Conservation (phyloP, 441 rosid species). For the Gossypium gossypioides region DNA sequence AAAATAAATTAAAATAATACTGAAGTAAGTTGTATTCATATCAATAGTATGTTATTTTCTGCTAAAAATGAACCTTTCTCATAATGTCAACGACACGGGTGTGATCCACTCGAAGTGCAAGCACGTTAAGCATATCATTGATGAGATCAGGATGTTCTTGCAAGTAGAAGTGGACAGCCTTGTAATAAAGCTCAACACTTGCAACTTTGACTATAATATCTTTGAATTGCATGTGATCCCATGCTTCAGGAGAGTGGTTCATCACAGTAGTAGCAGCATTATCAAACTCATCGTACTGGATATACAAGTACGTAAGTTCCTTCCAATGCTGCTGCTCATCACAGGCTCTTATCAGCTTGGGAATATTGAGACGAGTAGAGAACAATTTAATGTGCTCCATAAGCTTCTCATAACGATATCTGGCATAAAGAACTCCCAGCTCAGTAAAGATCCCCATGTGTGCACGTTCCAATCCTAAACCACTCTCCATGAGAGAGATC, state of each 20-base stretch:
- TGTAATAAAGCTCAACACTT: slow-evolving; percentile 88
- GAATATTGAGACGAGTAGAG: slow-evolving; percentile 95
- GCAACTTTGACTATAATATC: slow-evolving; percentile 90
- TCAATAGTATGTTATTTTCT: not conserved
- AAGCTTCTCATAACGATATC: slow-evolving; percentile 92
- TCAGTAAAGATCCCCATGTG: slow-evolving; percentile 99
- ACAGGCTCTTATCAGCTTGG: slow-evolving; percentile 94
- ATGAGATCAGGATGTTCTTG: slow-evolving; percentile 97
- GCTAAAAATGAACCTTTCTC: slow-evolving; percentile 62
- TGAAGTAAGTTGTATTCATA: not conserved
- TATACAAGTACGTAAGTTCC: slow-evolving; percentile 83
- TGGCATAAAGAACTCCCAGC: slow-evolving; percentile 94
- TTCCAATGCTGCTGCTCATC: slow-evolving; percentile 98
- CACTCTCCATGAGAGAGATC: slow-evolving; percentile 98
- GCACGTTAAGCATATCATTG: slow-evolving; percentile 86
- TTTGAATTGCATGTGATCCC: slow-evolving; percentile 99
- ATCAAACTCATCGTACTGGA: slow-evolving; percentile 90
- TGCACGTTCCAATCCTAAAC: slow-evolving; percentile 93
- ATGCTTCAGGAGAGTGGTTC: slow-evolving; percentile 99
- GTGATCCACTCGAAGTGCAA: slow-evolving; percentile 91
- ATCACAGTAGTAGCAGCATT: slow-evolving; percentile 98
- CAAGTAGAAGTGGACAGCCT: slow-evolving; percentile 97
- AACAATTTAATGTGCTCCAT: slow-evolving; percentile 98
- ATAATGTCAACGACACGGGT: slow-evolving; percentile 94
- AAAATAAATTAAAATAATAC: slow-evolving; percentile 1